Base-by-base conservation (phyloP, 1,139 yeast genomes). In the Nakaseomyces delphensis region DNA sequence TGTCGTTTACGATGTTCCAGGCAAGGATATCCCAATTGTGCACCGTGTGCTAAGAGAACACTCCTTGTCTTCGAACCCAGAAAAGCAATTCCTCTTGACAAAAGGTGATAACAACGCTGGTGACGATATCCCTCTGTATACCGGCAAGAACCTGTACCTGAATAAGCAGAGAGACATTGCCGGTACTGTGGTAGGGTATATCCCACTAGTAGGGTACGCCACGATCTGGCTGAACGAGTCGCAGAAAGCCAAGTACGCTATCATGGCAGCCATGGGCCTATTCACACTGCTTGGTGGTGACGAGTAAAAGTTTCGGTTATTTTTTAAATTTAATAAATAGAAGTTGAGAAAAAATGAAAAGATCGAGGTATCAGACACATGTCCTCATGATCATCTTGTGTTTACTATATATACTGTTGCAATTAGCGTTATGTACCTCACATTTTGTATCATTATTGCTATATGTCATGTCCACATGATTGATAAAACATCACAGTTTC, bases 61-160 rank as follows among this genome's bases (percentile, higher is more conserved):
- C 28, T 43, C 51, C 54, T 44, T 48, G 48, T 44, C 54, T 51
- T 39, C 40, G 40, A 49, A 44, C 16, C 39, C 41, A 5, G 54
- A 53, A 9, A 79, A 77, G 58, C 97, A 91, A 64, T 69, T 80
- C 45, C 66, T 91, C 42, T 72, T 91, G 49, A 93, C 99, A 2
- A 91, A 91, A 62, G 99, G 99, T 60, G 99, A 91, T 63, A 93
- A 93, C 63, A 91, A 91, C 59, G 84, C 91, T 3, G 80, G 83
- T 44, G 95, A 91, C 63, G 99, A 91, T 64, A 72, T 91, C 53
- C 82, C 85, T 16, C 70, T 91, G 39, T 91, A 93, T 59, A 83
- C 91, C 1, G 73, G 76, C 51, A 79, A 77, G 46, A 93, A 86
- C 59, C 69, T 69, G 43, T 91, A 91, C 53, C 69, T 91, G 54